These are phyloP conservation scores for Talaromyces sp. DNA, from an alignment of 2,329 filamentous ascomycete genomes.

Conservation along the genomic window DNA sequence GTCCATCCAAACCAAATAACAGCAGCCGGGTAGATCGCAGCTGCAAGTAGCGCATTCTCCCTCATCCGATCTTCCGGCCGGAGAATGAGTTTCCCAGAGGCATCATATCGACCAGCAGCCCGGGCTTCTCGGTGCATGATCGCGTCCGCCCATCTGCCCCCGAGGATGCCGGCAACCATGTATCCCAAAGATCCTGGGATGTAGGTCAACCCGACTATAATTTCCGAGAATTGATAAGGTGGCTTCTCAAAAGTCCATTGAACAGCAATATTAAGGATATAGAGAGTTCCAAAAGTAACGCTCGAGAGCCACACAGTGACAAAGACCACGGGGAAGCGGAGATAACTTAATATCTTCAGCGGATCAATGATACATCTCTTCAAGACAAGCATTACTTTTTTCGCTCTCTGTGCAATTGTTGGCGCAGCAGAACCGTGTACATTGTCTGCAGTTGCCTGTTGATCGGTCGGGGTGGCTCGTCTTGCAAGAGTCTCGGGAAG, in stretches of 20 bases:
- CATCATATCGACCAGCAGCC: constrained; percentile 29
- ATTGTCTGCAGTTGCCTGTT: neutral
- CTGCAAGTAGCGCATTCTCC: constrained; percentile 34
- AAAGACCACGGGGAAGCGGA: constrained; percentile 33
- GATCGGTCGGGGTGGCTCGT: neutral
- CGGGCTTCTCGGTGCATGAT: constrained; percentile 37
- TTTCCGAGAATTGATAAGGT: constrained; percentile 33
- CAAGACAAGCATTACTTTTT: neutral
- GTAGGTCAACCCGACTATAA: constrained; percentile 35
- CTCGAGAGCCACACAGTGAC: constrained; percentile 33
- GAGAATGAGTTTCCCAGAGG: constrained; percentile 29
- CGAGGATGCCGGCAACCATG: constrained; percentile 30
- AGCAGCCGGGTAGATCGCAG: constrained; percentile 28
- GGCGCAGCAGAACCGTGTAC: neutral
- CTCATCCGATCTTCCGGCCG: constrained; percentile 36
- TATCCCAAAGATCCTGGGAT: constrained; percentile 36
- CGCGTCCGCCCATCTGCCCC: constrained; percentile 34
- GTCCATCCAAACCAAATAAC: constrained; percentile 38
- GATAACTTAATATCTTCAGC: neutral
- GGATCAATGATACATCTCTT: neutral
- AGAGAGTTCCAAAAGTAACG: constrained; percentile 34
- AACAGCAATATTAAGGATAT: constrained; percentile 36
- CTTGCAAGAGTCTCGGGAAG: neutral
- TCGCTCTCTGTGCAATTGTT: neutral
- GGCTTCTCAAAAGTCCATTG: constrained; percentile 31